These are phyloP conservation scores for Scenedesmus sp. DNA, from an alignment of 163 green algal species.

Conservation along the genomic window DNA sequence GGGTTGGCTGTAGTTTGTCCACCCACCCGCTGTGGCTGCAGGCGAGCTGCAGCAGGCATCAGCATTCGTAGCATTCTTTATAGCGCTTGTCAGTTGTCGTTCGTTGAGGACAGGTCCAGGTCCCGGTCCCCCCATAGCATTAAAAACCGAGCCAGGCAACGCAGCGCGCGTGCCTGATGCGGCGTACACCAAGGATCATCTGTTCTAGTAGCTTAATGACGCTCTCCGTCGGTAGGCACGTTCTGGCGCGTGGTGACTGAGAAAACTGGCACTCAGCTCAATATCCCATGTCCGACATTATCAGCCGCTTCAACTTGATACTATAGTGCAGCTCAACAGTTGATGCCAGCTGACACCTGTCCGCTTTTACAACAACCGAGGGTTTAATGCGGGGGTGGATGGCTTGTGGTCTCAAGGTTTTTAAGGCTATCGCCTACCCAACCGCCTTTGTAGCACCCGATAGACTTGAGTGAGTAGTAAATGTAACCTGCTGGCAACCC, in stretches of 20 bases:
- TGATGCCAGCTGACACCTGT: too few relatives aligned
- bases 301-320: not conserved
- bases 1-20: not conserved
- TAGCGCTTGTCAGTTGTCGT: slow-evolving; percentile 39
- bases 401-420: too few relatives aligned
- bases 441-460: too few relatives aligned
- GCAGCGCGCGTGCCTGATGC: not conserved
- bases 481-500: too few relatives aligned
- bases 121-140: not conserved
- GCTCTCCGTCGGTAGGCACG: not conserved
- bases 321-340: too few relatives aligned
- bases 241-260: not conserved
- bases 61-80: slow-evolving; percentile 32
- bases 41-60: slow-evolving; percentile 37
- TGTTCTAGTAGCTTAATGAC: not conserved
- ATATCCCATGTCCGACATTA: not conserved
- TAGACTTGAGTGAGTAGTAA: too few relatives aligned
- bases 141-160: not conserved
- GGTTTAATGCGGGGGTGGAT: too few relatives aligned
- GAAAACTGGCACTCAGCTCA: not conserved
- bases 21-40: not conserved
- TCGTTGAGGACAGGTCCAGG: slow-evolving; percentile 19
- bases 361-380: too few relatives aligned
- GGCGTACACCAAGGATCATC: not conserved
- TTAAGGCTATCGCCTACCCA: too few relatives aligned